Conservation (phyloP, 805 yeast species). For the Candida boidinii region DNA sequence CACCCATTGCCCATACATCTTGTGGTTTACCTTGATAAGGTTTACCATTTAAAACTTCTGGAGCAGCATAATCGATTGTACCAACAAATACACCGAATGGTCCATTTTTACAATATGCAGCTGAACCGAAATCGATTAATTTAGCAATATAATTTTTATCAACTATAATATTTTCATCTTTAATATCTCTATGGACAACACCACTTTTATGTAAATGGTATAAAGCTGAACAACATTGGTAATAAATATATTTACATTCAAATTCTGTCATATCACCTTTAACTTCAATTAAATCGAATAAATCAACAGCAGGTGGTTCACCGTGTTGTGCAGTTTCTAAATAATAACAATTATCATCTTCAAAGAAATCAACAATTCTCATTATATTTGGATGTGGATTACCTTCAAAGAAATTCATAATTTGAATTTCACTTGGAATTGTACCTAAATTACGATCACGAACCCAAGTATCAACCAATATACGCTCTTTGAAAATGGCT, state of each 20-base stretch:
- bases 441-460: conserved; percentile 88
- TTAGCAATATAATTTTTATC: conserved; percentile 76
- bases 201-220: conserved; percentile 79
- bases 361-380: conserved; percentile 83
- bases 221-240: conserved; percentile 72
- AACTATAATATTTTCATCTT: conserved; percentile 89
- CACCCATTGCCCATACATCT: conserved; percentile 96
- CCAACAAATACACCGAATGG: conserved; percentile 98
- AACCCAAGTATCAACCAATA: conserved; percentile 96
- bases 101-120: conserved; percentile 83
- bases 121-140: conserved; percentile 91
- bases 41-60: conserved; percentile 85
- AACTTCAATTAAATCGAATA: conserved; percentile 86
- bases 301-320: conserved; percentile 79
- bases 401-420: conserved; percentile 71
- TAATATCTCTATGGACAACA: conserved; percentile 88
- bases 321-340: conserved; percentile 92
- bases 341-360: conserved; percentile 83
- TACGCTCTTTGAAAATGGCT: conserved; percentile 85
- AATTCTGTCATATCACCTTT: conserved; percentile 71
- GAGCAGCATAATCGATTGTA: conserved; percentile 95
- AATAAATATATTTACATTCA: conserved; percentile 72
- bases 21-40: conserved; percentile 91
- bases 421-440: conserved; percentile 92
- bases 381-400: conserved; percentile 85